Percentiles rank a stretch among this genome's conserved stretches.
Evolutionary conservation across 225 moss, liverwort and hornwort genomes (phyloP).

Genomic region (Pseudoscleropodium purum): DNA sequence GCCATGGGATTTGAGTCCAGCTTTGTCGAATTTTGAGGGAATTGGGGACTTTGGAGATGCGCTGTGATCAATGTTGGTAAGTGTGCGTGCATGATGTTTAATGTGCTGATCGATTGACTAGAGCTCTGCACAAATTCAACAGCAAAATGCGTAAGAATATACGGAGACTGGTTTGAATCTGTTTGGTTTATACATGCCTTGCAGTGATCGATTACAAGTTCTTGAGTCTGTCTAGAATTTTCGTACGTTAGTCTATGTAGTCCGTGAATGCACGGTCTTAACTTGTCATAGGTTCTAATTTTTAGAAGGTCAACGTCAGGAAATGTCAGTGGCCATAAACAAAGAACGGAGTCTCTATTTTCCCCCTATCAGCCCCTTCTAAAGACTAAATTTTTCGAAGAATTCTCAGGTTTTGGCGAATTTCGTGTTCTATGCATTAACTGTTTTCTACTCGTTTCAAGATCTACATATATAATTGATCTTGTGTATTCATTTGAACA

Average conservation of each 20-base stretch:
- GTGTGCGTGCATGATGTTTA: too few relatives aligned
- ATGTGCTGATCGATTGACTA: background rate
- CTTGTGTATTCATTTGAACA: background rate
- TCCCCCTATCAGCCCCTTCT: background rate
- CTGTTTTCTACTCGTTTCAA: background rate
- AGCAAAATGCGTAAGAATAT: background rate
- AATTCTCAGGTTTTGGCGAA: background rate
- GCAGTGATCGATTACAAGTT: background rate
- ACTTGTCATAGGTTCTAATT: background rate
- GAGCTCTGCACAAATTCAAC: background rate
- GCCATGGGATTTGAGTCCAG: background rate
- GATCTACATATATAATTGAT: background rate
- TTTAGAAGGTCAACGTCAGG: background rate
- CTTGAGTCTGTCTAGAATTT: background rate
- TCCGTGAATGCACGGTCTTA: conserved; percentile 14
- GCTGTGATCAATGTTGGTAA: background rate
- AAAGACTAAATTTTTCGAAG: background rate
- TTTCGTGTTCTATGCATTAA: background rate
- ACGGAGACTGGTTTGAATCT: background rate
- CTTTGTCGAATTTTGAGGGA: background rate
- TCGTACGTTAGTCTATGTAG: background rate
- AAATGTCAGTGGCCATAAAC: background rate
- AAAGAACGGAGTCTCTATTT: background rate
- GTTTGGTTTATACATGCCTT: background rate
- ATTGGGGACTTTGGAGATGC: background rate